Conservation (phyloP, 495 filamentous ascomycete species). For the Trichocladium uniseriatum region DNA sequence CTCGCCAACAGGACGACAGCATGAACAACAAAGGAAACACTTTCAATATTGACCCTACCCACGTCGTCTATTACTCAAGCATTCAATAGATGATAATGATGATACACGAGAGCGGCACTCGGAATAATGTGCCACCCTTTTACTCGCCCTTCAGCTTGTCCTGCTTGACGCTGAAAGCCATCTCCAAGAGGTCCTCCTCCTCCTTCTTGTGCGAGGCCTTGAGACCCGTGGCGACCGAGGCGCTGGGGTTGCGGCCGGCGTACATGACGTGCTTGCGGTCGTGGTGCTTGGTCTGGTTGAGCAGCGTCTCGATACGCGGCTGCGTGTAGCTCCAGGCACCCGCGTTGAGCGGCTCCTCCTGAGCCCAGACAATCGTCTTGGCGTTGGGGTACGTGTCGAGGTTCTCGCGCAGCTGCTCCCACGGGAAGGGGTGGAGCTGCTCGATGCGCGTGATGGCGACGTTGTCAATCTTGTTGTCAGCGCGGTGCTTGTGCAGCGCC, state of each 20-base stretch:
- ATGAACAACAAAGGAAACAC: too few species aligned
- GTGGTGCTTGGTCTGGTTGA: constrained; percentile 86
- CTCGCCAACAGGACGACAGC: too few species aligned
- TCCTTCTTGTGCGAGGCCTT: constrained; percentile 87
- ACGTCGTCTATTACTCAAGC: constrained; percentile 4
- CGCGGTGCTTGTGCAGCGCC: constrained; percentile 82
- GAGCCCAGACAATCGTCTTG: constrained; percentile 89
- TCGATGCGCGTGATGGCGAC: constrained; percentile 91
- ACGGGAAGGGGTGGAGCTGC: constrained; percentile 97
- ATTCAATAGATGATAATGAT: background rate
- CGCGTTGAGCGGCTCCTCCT: constrained; percentile 96
- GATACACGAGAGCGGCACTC: background rate
- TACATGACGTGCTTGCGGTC: constrained; percentile 93
- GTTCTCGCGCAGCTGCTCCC: constrained; percentile 92
- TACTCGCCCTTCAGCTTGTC: constrained; percentile 67
- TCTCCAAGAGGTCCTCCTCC: constrained; percentile 80
- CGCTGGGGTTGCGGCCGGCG: constrained; percentile 82
- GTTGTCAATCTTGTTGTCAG: constrained; percentile 71
- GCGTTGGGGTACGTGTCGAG: constrained; percentile 93
- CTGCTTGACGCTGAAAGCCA: constrained; percentile 53
- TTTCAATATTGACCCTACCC: too few species aligned
- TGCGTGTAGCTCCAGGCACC: constrained; percentile 93
- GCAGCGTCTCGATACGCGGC: constrained; percentile 88
- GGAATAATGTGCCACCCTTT: too few species aligned
- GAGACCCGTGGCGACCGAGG: constrained; percentile 84